phyloP scores from a whole-genome alignment of 768 basidiomycete species.

The Neoboletus subvelutipes region DNA sequence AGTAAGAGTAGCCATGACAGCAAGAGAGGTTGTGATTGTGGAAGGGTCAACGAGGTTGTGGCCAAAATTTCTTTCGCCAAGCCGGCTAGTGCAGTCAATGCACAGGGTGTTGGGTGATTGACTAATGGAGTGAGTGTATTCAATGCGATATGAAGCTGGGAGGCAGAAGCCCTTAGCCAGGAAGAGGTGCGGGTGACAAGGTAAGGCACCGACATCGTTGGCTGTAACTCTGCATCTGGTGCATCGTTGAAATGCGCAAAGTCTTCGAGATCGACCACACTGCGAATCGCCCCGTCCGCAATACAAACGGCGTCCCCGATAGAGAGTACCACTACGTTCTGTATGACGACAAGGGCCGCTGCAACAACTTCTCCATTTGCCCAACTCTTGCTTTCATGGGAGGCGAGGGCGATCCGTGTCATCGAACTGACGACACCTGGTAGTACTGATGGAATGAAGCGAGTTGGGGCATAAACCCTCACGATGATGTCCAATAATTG shows the following conservation, averaged over 20 bases:
- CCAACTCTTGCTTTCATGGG: constrained; percentile 58
- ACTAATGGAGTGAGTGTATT: constrained; percentile 71
- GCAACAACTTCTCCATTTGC: constrained; percentile 69
- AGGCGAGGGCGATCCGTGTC: constrained; percentile 66
- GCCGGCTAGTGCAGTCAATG: constrained; percentile 53
- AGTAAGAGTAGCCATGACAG: constrained; percentile 74
- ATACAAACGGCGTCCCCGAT: constrained; percentile 70
- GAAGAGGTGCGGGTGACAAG: constrained; percentile 60
- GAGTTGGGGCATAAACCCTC: constrained; percentile 44
- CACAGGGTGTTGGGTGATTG: constrained; percentile 67
- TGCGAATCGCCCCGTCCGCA: constrained; percentile 55
- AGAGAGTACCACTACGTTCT: constrained; percentile 50
- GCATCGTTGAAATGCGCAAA: constrained; percentile 39
- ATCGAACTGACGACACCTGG: constrained; percentile 82
- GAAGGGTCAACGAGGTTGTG: constrained; percentile 59
- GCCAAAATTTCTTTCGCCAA: constrained; percentile 58
- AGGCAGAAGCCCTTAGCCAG: constrained; percentile 80
- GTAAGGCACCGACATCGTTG: constrained; percentile 37
- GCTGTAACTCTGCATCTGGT: constrained; percentile 15
- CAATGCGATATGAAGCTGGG: constrained; percentile 82
- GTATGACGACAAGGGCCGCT: constrained; percentile 56
- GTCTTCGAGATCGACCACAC: constrained; percentile 62
- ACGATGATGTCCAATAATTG: constrained; percentile 56
- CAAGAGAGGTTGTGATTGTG: constrained; percentile 64
- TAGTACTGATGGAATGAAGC: constrained; percentile 65